Base-by-base conservation (phyloP, 2,329 filamentous ascomycete genomes). In the Curvularia sp. region DNA sequence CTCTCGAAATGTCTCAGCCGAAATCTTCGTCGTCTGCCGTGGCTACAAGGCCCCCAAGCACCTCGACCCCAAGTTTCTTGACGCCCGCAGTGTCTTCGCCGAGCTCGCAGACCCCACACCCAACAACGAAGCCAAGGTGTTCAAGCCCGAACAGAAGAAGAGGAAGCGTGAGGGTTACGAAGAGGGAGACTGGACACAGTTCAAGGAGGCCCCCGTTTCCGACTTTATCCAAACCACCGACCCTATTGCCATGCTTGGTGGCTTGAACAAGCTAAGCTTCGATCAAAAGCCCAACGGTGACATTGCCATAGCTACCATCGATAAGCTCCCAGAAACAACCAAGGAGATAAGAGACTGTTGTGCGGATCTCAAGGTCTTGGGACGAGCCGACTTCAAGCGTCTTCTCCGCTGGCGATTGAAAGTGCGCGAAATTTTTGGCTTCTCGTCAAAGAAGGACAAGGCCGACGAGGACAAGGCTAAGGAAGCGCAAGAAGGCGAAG, bases 51-150 rank as follows among this genome's bases (percentile, higher is more conserved):
- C 94, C 0, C 95, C 95, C 3, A 98, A 97, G 80, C 86, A 88
- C 63, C 87, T 99, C 58, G 95, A 99, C 72, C 93, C 94, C 9
- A 91, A 91, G 66, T 96, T 99, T 75, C 83, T 99, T 52, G 95
- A 99, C 72, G 88, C 95, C 5, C 88, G 88, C 65, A 87, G 90
- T 57, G 95, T 98, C 30, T 99, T 99, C 72, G 93, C 93, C 31
- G 95, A 99, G 77, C 82, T 97, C n/a, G 83, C 89, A 31, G 91
- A 90, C 57, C 87, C 91, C 1, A 90, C 89, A 0, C 92, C 93
- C 1, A 99, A 98, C 78, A 96, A 98, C 68, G 95, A 99, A 77
- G 95, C 95, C 39, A 97, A 96, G 77, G 95, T 99, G 2, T 99
- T 94, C 83, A 97, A 99, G 66, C 95, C 95, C 0, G 95, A 99